Percentiles rank a stretch among this genome's conserved stretches.
Conservation (phyloP, 139 green algal species). For the Chlamydomonas sphaeroides region DNA sequence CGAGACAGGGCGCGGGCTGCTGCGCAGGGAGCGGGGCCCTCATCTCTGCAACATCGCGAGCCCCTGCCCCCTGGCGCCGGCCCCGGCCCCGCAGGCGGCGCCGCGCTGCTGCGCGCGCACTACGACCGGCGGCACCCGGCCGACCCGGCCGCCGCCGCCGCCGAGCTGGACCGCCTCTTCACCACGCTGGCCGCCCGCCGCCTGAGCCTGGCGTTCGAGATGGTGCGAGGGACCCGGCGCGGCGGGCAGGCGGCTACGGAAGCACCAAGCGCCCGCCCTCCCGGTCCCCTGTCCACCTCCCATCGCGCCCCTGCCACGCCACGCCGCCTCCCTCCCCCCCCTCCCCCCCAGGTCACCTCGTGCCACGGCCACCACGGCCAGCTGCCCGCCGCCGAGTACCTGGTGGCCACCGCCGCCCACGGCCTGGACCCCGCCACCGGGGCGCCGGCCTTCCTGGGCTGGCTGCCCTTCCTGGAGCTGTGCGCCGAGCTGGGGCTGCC, state of each 20-base stretch:
- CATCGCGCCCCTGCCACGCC: no score
- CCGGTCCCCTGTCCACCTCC: not conserved
- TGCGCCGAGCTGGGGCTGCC: slow-evolving; percentile 56
- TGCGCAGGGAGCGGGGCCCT: no score
- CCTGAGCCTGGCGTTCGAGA: slow-evolving; percentile 63
- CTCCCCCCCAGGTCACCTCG: slow-evolving; percentile 3
- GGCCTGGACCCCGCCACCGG: slow-evolving; percentile 17
- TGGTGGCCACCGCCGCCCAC: slow-evolving; percentile 65
- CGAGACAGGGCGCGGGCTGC: no score
- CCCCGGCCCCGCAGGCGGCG: slow-evolving; percentile 40
- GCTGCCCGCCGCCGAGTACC: slow-evolving; percentile 65
- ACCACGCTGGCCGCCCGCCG: slow-evolving; percentile 13
- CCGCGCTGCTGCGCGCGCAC: slow-evolving; percentile 55
- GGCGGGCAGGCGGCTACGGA: no score
- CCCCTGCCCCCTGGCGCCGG: not conserved
- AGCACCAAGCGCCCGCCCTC: not conserved
- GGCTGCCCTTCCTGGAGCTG: slow-evolving; percentile 50
- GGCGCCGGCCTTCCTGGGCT: slow-evolving; percentile 29
- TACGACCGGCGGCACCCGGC: slow-evolving; percentile 41
- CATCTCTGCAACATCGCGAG: not conserved
- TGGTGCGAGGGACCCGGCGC: slow-evolving; percentile 46
- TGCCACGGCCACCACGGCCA: slow-evolving; percentile 71
- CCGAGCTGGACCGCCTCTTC: slow-evolving; percentile 41
- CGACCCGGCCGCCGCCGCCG: not conserved
- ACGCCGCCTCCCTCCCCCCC: no score